Evolutionary conservation across 441 rosid species (phyloP), one percentile per base, ranked within the genome.

Genomic region (Pelargonium australe): DNA sequence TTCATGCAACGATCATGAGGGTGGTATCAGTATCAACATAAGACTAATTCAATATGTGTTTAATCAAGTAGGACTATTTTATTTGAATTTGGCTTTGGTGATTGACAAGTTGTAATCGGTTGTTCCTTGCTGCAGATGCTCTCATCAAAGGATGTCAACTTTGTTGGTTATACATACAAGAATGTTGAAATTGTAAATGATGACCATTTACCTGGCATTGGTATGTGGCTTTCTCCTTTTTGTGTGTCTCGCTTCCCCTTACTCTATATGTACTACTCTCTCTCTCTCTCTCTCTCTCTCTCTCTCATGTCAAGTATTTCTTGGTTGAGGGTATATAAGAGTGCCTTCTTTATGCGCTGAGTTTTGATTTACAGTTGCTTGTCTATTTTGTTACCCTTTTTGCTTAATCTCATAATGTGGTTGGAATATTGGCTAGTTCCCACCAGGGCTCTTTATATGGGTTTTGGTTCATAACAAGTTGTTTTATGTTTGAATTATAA

Each of bases 81-180:
- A n/a, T 14, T 49, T 49, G 57, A 5, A 49, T 49, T 14, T 49
- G 12, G 13, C 57, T 12, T 3, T 49, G 14, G 14, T 49, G 16
- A 49, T 49, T 49, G 5, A 49, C 16, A 5, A 49, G 14, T 49
- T 12, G 57, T 49, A 12, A 14, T n/a, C 5, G 17, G 57, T 49
- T 49, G 57, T 49, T 49, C 14, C 16, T 12, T 49, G 14, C 57
- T 49, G 57, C 57, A 49, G 57, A 49, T 49, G 57, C 57, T 49
- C 57, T 49, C 57, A 49, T 49, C 57, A 12, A 49, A 49, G 57
- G 57, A 49, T 49, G n/a, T 49, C 57, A 49, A 49, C 57, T 49
- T 49, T 49, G 57, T 49, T 49, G 57, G 57, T 49, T 49, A 49
- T 14, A 49, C 57, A 49, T 47, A 47, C n/a, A 47, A 47, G 53